Base-by-base conservation (phyloP, 129 eudicot genomes). In the Chrysanthemum makinoi region DNA sequence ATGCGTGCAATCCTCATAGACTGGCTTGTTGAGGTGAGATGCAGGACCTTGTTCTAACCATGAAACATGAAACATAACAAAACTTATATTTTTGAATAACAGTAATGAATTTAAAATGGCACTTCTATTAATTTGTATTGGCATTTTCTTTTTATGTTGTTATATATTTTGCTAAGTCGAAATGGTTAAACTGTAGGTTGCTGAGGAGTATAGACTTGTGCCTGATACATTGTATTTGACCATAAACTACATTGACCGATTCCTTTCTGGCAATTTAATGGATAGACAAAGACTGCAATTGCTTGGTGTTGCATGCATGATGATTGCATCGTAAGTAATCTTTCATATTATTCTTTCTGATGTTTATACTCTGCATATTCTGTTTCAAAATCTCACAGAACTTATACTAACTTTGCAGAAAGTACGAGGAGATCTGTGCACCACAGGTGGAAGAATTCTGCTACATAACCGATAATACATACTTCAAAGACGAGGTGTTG, bases 401-500 rank as follows among this genome's bases (percentile, higher is more conserved):
- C 53, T 70, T 60, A 49, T 26, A 50, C 66, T 4, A 57, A 18
- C 43, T 80, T 65, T 35, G 46, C 93, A 94, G 99, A 13, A 94
- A 94, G 63, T 94, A 89, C 69, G 99, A 94, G 83, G 99, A 94
- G 84, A 94, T 94, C 19, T 90, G 96, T 84, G 95, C 99, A 20
- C 97, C 97, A 18, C 97, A 90, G 58, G 98, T 94, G 72, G 98
- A 94, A 80, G 97, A 94, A 70, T 94, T 89, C 81, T 94, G 98
- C 81, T 90, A 94, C 85, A 94, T 94, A 50, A 94, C 99, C 0
- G 99, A 94, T 65, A 94, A 94, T 76, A 94, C 99, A 63, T 94
- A 94, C 76, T 84, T 90, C 66, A 94, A 87, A 79, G 97, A 94
- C 1, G 99, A 94, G 97, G 98, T 93, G 53, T 65, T 94, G 77